Base-by-base conservation (phyloP, 2,329 filamentous ascomycete genomes). In the Colletotrichum spaethianum region DNA sequence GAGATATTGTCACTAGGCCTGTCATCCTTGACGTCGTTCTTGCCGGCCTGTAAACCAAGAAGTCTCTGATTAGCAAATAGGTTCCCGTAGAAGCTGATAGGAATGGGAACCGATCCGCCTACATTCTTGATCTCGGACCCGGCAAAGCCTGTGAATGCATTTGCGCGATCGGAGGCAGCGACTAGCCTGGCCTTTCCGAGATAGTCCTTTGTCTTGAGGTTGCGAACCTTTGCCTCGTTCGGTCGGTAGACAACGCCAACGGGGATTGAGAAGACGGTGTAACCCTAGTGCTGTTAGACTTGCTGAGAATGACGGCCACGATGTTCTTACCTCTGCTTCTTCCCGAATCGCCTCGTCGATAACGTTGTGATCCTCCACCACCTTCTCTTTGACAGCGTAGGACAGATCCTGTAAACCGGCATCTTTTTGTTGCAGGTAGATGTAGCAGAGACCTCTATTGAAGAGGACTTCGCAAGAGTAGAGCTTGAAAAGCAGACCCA, bases 381-480 rank as follows among this genome's bases (percentile, higher is more conserved):
- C 94, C 86, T 98, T 98, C 83, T 98, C 96, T 82, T 98, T 96
- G 33, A 94, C 93, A 0, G 96, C 96, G 79, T 93, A 98, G 26
- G 90, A 89, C 77, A 99, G 86, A 85, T 99, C 96, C 81, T 96
- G 93, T 89, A 99, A 90, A 76, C 96, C 96, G 1, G 93, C 91
- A 16, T 97, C 94, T 82, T 93, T 93, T 82, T 98, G 94, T 79
- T 97, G 94, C 38, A 98, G 88, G 80, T 98, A 98, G 78, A 98
- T 97, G 84, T 98, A 98, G 85, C 96, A 98, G 70, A 99, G 87
- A 71, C 96, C 96, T 64, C 96, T 92, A 82, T 99, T 99, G 87
- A 99, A 99, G 33, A 99, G 87, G 2, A 98, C 96, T 79, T 99
- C 96, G 84, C 96, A 99, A 1, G 96, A 98, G 82, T 96, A 98